Evolutionary conservation across 495 filamentous ascomycete genomes (phyloP).

Genomic region (Choiromyces venosus): DNA sequence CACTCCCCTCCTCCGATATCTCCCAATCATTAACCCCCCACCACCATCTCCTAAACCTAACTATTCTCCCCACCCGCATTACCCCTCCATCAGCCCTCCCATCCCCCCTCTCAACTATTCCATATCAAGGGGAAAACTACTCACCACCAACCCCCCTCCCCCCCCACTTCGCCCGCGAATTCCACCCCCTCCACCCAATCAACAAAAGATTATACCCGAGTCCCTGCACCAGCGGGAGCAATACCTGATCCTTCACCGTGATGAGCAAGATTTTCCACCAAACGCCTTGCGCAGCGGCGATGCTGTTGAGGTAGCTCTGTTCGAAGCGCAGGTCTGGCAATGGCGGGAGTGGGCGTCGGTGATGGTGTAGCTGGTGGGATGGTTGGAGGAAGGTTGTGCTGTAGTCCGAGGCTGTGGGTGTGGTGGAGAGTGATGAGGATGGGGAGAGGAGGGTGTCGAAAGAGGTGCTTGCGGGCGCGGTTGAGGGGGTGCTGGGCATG

Average conservation of each 20-base stretch:
- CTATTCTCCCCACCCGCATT: slow-evolving; percentile 82
- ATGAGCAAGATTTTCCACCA: slow-evolving; percentile 75
- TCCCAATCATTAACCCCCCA: slow-evolving; percentile 32
- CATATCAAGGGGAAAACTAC: not conserved
- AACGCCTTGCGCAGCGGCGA: slow-evolving; percentile 63
- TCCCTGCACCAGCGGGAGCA: slow-evolving; percentile 38
- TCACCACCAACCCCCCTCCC: slow-evolving; percentile 81
- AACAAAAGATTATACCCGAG: slow-evolving; percentile 27
- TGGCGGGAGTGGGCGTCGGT: slow-evolving; percentile 55
- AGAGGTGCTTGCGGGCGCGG: not conserved
- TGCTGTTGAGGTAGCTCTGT: slow-evolving; percentile 88
- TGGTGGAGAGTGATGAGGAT: not conserved
- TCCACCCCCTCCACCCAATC: slow-evolving; percentile 37
- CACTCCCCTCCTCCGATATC: slow-evolving; percentile 45
- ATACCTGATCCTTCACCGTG: slow-evolving; percentile 80
- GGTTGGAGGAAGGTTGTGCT: slow-evolving; percentile 1
- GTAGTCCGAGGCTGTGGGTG: slow-evolving; percentile 8
- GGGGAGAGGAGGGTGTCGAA: slow-evolving; percentile 17
- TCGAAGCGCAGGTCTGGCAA: slow-evolving; percentile 92
- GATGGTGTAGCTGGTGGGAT: slow-evolving; percentile 65
- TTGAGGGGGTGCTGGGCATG: no score
- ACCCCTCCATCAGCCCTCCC: slow-evolving; percentile 83
- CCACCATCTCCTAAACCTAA: slow-evolving; percentile 3
- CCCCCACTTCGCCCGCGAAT: slow-evolving; percentile 59
- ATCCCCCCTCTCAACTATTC: slow-evolving; percentile 70